Percentiles rank a stretch among this genome's conserved stretches.
Conservation (phyloP, 202 grass and related monocot species). For the Setaria italica region DNA sequence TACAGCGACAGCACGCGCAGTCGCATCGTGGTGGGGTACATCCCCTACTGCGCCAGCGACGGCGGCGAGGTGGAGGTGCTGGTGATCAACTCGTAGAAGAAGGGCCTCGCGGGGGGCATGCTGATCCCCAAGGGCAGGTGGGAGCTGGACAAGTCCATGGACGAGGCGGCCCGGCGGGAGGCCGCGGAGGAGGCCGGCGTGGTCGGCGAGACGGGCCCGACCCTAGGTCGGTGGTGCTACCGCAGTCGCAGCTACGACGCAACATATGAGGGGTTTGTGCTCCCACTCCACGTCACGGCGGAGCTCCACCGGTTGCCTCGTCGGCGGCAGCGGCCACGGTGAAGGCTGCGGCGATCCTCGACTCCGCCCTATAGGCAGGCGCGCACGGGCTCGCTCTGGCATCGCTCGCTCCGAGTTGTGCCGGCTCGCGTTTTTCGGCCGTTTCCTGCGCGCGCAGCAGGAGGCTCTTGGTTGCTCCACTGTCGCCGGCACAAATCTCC, state of each 20-base stretch:
- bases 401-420: too few relatives aligned
- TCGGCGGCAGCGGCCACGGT: neutral
- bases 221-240: slow-evolving; percentile 73
- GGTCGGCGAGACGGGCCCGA: slow-evolving; percentile 38
- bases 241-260: slow-evolving; percentile 69
- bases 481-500: neutral
- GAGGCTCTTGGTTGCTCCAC: neutral
- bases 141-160: slow-evolving; percentile 80
- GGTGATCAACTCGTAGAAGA: slow-evolving; percentile 88
- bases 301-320: slow-evolving; percentile 47
- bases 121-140: slow-evolving; percentile 95
- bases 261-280: slow-evolving; percentile 69
- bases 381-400: too few relatives aligned
- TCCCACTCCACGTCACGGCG: slow-evolving; percentile 68
- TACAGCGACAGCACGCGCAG: slow-evolving; percentile 69
- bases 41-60: slow-evolving; percentile 56
- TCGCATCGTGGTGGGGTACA: slow-evolving; percentile 75
- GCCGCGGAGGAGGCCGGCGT: slow-evolving; percentile 92
- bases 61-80: slow-evolving; percentile 64
- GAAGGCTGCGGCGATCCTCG: neutral
- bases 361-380: slow-evolving; percentile 23
- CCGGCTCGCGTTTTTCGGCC: neutral
- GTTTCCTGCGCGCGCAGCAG: neutral
- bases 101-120: slow-evolving; percentile 57
- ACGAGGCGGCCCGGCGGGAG: slow-evolving; percentile 71